phyloP scores from a whole-genome alignment of 495 filamentous ascomycete species.

The Aspergillus ostianus region DNA sequence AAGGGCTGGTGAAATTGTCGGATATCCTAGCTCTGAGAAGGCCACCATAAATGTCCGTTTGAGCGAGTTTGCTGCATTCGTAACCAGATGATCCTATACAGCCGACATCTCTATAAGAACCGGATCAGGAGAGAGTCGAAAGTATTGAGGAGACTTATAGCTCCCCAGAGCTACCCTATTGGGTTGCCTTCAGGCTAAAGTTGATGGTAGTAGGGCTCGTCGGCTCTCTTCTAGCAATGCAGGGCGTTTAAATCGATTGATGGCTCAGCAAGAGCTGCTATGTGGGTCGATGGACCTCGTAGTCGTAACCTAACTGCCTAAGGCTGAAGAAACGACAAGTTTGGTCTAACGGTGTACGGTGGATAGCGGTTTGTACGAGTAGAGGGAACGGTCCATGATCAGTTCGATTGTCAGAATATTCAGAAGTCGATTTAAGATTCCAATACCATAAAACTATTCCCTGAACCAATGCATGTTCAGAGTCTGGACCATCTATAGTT shows the following conservation, averaged over 20 bases:
- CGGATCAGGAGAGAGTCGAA: not conserved
- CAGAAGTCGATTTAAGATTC: not conserved
- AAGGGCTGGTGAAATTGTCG: slow-evolving; percentile 62
- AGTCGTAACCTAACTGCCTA: not conserved
- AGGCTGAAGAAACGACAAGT: not conserved
- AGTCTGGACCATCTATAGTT: not conserved
- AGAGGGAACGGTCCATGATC: not conserved
- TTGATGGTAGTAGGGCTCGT: too few relatives aligned
- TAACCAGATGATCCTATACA: too few relatives aligned
- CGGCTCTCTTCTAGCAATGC: not conserved
- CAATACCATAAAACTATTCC: not conserved
- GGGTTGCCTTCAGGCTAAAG: not conserved
- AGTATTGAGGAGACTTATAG: too few relatives aligned
- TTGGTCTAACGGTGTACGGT: not conserved
- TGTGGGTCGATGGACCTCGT: not conserved
- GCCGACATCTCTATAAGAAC: too few relatives aligned
- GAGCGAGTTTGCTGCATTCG: not conserved
- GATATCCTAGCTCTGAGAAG: slow-evolving; percentile 64
- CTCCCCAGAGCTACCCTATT: not conserved
- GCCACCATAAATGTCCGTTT: slow-evolving; percentile 25
- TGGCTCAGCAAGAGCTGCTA: not conserved
- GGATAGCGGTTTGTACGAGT: too few relatives aligned
- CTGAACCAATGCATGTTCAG: not conserved
- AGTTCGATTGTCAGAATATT: not conserved
- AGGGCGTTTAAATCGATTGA: not conserved